Conservation (phyloP, 257 asterid genomes). For the Ocimum tenuiflorum region DNA sequence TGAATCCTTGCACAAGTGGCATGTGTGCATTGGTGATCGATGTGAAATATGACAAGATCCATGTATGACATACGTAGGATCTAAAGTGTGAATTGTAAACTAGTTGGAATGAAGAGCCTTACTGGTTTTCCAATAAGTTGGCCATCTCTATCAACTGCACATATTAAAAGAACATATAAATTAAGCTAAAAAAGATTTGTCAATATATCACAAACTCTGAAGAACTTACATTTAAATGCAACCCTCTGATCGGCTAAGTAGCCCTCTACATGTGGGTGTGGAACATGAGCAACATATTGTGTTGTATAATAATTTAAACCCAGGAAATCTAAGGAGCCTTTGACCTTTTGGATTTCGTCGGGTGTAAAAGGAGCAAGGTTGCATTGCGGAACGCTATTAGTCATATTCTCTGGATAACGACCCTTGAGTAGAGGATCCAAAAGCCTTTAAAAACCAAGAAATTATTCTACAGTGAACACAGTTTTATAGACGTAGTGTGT, state of each 20-base stretch:
- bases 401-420: conserved; percentile 21
- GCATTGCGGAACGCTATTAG: neutral
- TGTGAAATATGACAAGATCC: neutral
- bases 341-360: neutral
- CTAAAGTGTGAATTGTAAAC: no score
- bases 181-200: neutral
- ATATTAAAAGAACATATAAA: neutral
- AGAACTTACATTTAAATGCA: neutral
- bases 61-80: no score
- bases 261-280: neutral
- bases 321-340: conserved; percentile 18
- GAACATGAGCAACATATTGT: conserved; percentile 1
- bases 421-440: conserved; percentile 19
- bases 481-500: no score
- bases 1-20: no score
- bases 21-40: no score
- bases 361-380: conserved; percentile 8
- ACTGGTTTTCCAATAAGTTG: neutral
- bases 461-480: neutral
- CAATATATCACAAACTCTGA: no score
- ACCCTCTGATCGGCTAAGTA: conserved; percentile 3
- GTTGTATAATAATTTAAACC: conserved; percentile 29
- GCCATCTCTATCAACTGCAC: neutral
- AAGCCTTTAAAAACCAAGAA: conserved; percentile 10
- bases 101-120: neutral